These are phyloP conservation scores for Trichoderma sp. DNA, from an alignment of 2,329 filamentous ascomycete genomes.

Conservation along the genomic window DNA sequence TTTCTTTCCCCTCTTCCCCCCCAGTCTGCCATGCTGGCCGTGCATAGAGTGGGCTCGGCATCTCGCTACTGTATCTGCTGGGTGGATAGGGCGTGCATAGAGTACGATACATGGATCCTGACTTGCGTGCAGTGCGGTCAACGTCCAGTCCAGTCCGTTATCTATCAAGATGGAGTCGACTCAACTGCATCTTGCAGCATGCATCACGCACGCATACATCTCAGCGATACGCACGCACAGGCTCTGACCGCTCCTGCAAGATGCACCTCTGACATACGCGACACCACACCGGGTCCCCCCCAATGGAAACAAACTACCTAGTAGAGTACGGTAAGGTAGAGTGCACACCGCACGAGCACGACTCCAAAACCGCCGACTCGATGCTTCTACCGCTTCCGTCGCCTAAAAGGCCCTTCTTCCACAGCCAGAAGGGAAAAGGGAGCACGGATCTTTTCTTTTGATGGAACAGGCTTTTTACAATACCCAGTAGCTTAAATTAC, in stretches of 20 bases:
- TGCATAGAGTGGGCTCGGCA: constrained; percentile 10
- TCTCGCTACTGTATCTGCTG: neutral
- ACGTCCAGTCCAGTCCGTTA: neutral
- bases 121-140: neutral
- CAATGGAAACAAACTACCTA: neutral
- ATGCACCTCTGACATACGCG: constrained; percentile 12
- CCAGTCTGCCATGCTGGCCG: constrained; percentile 16
- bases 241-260: constrained; percentile 21
- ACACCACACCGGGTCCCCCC: neutral
- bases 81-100: neutral
- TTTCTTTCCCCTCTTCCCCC: neutral
- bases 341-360: neutral
- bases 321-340: neutral
- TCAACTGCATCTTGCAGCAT: constrained; percentile 8
- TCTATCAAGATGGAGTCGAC: constrained; percentile 4
- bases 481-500: constrained; percentile 15
- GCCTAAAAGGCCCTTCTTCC: neutral
- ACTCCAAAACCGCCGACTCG: neutral
- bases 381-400: neutral
- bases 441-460: neutral
- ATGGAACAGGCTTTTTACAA: neutral
- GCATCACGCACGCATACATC: constrained; percentile 7
- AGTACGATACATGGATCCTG: constrained; percentile 1
- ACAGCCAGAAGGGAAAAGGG: neutral
- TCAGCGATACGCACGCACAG: neutral